A percentile compares a stretch with the other conserved stretches of the same genome.
phyloP scores from a whole-genome alignment of 2,329 filamentous ascomycete genomes.

The Arthroderma uncinatum region DNA sequence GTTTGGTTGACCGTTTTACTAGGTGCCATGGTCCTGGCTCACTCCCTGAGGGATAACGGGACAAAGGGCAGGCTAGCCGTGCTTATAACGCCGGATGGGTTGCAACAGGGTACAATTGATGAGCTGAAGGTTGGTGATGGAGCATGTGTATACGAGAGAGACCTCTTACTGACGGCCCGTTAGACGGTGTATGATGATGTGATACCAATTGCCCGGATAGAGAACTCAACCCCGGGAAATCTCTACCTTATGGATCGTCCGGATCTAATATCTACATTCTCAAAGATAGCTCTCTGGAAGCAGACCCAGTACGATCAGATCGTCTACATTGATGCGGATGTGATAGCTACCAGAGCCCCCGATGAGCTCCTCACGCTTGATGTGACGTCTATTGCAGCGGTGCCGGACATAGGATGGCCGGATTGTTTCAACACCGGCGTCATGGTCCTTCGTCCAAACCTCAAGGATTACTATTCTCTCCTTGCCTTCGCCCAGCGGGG shows the following conservation, averaged over 20 bases:
- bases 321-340: slow-evolving; percentile 88
- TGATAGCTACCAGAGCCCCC: slow-evolving; percentile 78
- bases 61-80: slow-evolving; percentile 76
- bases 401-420: slow-evolving; percentile 94
- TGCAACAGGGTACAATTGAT: slow-evolving; percentile 62
- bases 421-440: slow-evolving; percentile 97
- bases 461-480: slow-evolving; percentile 79
- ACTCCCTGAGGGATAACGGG: slow-evolving; percentile 84
- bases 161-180: background rate
- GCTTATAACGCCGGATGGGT: slow-evolving; percentile 67
- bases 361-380: slow-evolving; percentile 76
- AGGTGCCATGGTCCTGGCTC: slow-evolving; percentile 88
- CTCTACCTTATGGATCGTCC: slow-evolving; percentile 83
- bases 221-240: slow-evolving; percentile 66
- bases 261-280: slow-evolving; percentile 86
- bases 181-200: slow-evolving; percentile 80
- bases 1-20: slow-evolving; percentile 5
- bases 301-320: slow-evolving; percentile 83
- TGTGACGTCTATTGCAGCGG: slow-evolving; percentile 52
- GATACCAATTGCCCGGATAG: slow-evolving; percentile 69
- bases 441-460: slow-evolving; percentile 77
- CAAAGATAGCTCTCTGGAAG: slow-evolving; percentile 91
- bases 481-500: slow-evolving; percentile 72
- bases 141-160: background rate
- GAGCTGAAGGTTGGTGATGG: slow-evolving; percentile 64